phyloP scores from a whole-genome alignment of 2,329 filamentous ascomycete species.

The Sporothrix curviconia region DNA sequence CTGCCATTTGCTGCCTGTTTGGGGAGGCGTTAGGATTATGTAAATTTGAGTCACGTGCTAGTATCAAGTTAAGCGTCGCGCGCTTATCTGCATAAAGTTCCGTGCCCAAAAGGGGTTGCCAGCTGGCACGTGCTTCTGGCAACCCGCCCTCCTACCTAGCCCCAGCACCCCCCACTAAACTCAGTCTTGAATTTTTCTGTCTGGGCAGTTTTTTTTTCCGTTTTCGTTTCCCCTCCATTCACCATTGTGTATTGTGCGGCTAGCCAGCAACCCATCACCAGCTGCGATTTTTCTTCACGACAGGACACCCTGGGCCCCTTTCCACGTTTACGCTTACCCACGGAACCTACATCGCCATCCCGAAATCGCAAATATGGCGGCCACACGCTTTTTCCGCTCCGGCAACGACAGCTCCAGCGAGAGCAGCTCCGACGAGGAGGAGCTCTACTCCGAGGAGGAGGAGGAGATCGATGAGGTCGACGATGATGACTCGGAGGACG shows the following conservation, averaged over 20 bases:
- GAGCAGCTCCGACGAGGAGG: conserved; percentile 92
- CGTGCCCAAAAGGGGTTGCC: too few species aligned
- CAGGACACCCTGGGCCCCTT: background rate
- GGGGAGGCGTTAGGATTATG: background rate
- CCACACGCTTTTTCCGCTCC: conserved; percentile 92
- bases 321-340: background rate
- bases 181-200: conserved; percentile 13
- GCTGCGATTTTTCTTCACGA: background rate
- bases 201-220: conserved; percentile 14
- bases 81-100: background rate
- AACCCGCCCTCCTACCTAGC: conserved; percentile 1
- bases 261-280: conserved; percentile 1
- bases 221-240: conserved; percentile 15
- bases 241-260: conserved; percentile 9
- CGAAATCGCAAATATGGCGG: conserved; percentile 47
- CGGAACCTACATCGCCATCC: background rate
- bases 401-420: conserved; percentile 90
- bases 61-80: too few species aligned
- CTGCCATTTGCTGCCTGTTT: background rate
- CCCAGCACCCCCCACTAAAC: conserved; percentile 16
- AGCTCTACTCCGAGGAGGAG: conserved; percentile 79
- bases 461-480: conserved; percentile 58
- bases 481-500: conserved; percentile 57
- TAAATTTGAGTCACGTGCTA: background rate
- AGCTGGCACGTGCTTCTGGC: conserved; percentile 9